Percentiles rank a stretch among this genome's conserved stretches.
phyloP scores from a whole-genome alignment of 768 basidiomycete species.

The Rhodosporidiobolus sp. region DNA sequence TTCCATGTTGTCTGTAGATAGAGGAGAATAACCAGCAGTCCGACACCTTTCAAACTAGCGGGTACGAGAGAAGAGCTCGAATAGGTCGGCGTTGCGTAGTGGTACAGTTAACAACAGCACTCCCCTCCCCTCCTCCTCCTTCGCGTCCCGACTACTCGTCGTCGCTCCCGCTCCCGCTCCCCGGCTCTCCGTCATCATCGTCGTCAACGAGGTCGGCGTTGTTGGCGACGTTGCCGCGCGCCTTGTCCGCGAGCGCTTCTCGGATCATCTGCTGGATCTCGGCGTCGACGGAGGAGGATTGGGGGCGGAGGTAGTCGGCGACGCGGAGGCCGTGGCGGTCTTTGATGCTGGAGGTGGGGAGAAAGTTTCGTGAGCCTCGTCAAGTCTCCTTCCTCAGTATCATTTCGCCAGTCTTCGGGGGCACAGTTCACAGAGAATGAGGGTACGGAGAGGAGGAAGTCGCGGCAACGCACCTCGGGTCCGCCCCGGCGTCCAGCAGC shows the following conservation, averaged over 20 bases:
- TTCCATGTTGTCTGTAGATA: neutral
- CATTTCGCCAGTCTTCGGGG: too few species aligned
- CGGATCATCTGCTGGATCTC: conserved; percentile 52
- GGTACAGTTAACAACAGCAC: neutral
- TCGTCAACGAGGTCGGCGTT: conserved; percentile 67
- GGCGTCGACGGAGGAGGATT: conserved; percentile 56
- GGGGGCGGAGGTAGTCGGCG: conserved; percentile 58
- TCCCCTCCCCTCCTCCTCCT: neutral
- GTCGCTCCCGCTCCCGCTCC: conserved; percentile 34
- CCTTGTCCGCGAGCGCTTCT: conserved; percentile 53
- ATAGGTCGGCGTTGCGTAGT: neutral
- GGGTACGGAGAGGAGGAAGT: too few species aligned
- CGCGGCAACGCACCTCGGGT: conserved; percentile 58
- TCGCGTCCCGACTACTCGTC: neutral
- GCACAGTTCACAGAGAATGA: too few species aligned
- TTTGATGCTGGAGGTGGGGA: conserved; percentile 57
- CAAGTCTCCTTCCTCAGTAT: too few species aligned
- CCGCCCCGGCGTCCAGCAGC: conserved; percentile 74
- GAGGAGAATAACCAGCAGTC: neutral
- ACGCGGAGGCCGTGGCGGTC: conserved; percentile 65
- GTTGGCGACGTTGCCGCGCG: conserved; percentile 54
- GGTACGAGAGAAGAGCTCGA: neutral
- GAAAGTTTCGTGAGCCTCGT: neutral
- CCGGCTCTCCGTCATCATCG: conserved; percentile 22
- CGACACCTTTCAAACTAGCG: neutral